These are phyloP conservation scores for Candida loeiensis DNA, from an alignment of 805 yeast species.

Conservation along the genomic window DNA sequence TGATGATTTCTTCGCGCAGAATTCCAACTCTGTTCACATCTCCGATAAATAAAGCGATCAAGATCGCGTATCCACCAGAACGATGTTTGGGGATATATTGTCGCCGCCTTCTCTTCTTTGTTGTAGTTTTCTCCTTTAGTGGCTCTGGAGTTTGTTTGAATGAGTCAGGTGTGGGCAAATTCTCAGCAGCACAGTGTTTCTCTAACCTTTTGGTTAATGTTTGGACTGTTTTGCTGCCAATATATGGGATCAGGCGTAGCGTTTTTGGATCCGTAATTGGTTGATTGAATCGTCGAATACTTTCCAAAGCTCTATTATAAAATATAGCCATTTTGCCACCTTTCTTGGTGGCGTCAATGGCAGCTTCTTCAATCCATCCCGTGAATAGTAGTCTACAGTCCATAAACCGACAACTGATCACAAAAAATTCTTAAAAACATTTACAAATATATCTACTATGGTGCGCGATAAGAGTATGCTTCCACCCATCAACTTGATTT, in stretches of 20 bases:
- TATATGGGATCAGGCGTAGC: conserved; percentile 54
- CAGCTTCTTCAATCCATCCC: conserved; percentile 57
- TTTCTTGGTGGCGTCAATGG: conserved; percentile 40
- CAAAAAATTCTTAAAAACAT: conserved; percentile 1
- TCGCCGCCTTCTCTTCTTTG: conserved; percentile 21
- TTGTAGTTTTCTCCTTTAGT: not conserved
- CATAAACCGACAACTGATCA: conserved; percentile 2
- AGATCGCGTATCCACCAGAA: conserved; percentile 82
- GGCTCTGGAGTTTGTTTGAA: conserved; percentile 14
- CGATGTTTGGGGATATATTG: conserved; percentile 67
- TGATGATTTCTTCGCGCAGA: conserved; percentile 56
- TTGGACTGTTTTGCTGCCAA: conserved; percentile 69
- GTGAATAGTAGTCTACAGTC: conserved; percentile 52
- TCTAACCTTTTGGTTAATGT: conserved; percentile 45
- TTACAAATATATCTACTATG: conserved; percentile 3
- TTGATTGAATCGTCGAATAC: conserved; percentile 43
- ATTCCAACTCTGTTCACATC: conserved; percentile 56
- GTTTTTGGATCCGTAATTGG: conserved; percentile 55
- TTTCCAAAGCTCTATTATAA: conserved; percentile 54
- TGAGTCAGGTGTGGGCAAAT: conserved; percentile 41
- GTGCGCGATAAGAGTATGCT: conserved; percentile 44
- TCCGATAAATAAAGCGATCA: conserved; percentile 52
- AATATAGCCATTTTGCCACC: conserved; percentile 52
- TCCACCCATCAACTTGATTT: conserved; percentile 90
- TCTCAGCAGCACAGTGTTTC: conserved; percentile 55